phyloP scores from a whole-genome alignment of 352 stramenopile species.

The Phytophthora hibernalis region DNA sequence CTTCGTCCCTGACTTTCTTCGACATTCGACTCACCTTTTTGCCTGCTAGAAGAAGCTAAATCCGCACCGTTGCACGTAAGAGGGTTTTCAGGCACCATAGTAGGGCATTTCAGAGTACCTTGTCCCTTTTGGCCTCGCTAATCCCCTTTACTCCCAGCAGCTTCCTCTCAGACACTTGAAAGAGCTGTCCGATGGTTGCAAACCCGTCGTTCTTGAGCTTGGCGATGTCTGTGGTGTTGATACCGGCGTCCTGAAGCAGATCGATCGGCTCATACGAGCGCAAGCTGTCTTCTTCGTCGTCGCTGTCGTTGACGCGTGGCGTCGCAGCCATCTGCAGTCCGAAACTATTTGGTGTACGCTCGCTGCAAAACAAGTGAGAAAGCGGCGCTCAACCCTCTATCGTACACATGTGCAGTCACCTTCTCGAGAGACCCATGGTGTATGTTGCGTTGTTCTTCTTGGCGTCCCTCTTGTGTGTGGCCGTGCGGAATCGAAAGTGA shows the following conservation, averaged over 20 bases:
- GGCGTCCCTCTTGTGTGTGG: slow-evolving; percentile 3
- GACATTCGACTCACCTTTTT: slow-evolving; percentile 55
- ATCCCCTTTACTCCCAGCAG: slow-evolving; percentile 88
- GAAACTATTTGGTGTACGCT: slow-evolving; percentile 27
- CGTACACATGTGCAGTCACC: slow-evolving; percentile 9
- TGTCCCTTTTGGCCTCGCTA: slow-evolving; percentile 89
- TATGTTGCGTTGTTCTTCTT: not conserved
- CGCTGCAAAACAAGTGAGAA: slow-evolving; percentile 19
- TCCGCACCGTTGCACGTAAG: slow-evolving; percentile 5
- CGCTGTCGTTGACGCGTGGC: slow-evolving; percentile 45
- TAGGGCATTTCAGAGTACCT: slow-evolving; percentile 42
- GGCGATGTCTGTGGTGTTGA: slow-evolving; percentile 77
- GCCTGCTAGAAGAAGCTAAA: slow-evolving; percentile 74
- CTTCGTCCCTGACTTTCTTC: not conserved
- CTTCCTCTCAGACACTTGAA: slow-evolving; percentile 74
- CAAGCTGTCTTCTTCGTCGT: slow-evolving; percentile 62
- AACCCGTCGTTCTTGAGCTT: slow-evolving; percentile 86
- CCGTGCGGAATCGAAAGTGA: slow-evolving; percentile 19
- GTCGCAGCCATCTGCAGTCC: slow-evolving; percentile 37
- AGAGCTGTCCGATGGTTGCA: slow-evolving; percentile 82
- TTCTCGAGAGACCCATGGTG: slow-evolving; percentile 23
- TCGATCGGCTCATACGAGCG: slow-evolving; percentile 80
- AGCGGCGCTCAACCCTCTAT: not conserved
- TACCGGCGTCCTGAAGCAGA: slow-evolving; percentile 74
- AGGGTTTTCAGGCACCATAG: not conserved